A percentile compares a stretch with the other conserved stretches of the same genome.
Conservation (phyloP, 73 alveolate genomes). For the Strombidium stylifer region DNA sequence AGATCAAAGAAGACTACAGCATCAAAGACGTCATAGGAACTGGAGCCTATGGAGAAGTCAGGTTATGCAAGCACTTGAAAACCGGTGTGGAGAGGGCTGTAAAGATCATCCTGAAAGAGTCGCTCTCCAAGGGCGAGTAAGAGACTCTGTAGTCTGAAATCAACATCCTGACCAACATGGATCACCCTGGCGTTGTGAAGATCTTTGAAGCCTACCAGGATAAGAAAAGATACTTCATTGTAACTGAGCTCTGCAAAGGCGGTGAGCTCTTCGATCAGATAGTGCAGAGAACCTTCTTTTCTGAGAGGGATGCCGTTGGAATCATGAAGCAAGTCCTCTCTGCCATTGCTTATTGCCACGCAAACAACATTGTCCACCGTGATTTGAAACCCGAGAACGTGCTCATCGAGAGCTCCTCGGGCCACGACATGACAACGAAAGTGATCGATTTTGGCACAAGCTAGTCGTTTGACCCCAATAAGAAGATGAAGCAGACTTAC, state of each 20-base stretch:
- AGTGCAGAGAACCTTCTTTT: slow-evolving; percentile 53
- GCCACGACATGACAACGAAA: slow-evolving; percentile 55
- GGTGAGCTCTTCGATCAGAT: slow-evolving; percentile 47
- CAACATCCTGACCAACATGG: slow-evolving; percentile 14
- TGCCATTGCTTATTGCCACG: slow-evolving; percentile 65
- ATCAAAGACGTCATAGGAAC: neutral
- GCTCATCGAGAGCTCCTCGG: slow-evolving; percentile 46
- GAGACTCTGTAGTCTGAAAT: neutral
- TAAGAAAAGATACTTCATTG: slow-evolving; percentile 76
- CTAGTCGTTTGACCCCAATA: slow-evolving; percentile 28
- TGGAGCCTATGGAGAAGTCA: slow-evolving; percentile 5
- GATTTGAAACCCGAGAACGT: slow-evolving; percentile 88
- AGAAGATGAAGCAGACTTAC: slow-evolving; percentile 9
- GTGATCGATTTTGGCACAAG: slow-evolving; percentile 78
- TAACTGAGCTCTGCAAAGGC: slow-evolving; percentile 85
- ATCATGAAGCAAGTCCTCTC: slow-evolving; percentile 60
- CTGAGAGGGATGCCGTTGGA: slow-evolving; percentile 62
- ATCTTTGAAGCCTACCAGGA: slow-evolving; percentile 84
- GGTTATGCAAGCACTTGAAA: neutral
- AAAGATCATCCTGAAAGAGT: neutral
- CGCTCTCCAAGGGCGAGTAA: neutral
- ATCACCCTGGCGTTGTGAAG: slow-evolving; percentile 90
- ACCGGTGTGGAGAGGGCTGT: slow-evolving; percentile 1
- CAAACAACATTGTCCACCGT: slow-evolving; percentile 66
- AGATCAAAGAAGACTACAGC: slow-evolving; percentile 24